Evolutionary conservation across 345 rosid genomes (phyloP), one percentile per base, ranked within the genome.

Genomic region (Garcia nutans): DNA sequence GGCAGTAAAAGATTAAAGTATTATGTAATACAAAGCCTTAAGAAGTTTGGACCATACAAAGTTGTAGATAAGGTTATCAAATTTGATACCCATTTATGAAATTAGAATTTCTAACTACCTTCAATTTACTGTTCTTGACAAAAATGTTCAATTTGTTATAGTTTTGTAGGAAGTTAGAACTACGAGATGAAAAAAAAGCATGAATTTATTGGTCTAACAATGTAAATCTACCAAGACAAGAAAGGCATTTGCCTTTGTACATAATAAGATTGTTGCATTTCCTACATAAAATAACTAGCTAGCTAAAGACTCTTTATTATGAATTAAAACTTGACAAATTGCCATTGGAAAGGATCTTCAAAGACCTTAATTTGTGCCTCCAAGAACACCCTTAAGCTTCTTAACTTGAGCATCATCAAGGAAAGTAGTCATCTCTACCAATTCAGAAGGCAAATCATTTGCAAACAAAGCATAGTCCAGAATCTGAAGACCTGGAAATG

Each of bases 371-470:
- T 84, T 81, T 26, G 87, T 92, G 75, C 98, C 98, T 37, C 98
- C 98, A 78, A 94, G 96, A 63, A 94, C 88, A 54, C 84, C 87
- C 84, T 94, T 94, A 52, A 94, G 94, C 87, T 89, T 94, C 92
- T 90, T 92, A 59, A 94, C 85, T 78, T 82, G 85, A 13, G 80
- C 96, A 68, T 64, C 87, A 13, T 88, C 91, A 1, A 93, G 89
- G 86, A 93, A 93, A 23, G 97, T 92, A 1, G 83, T 77, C 41
- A 65, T 67, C 70, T 79, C 87, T 3, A 93, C 71, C 13, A 90
- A 65, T 15, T 86, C 95, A 2, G 95, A 78, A 16, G 93, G 93
- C 84, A 93, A 78, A 66, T 84, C 77, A 55, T 86, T 91, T 6
- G 54, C 92, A 52, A 92, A 94, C 75, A 94, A 78, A 24, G 98